phyloP scores from a whole-genome alignment of 768 basidiomycete species.

The Filobasidium floriforme region DNA sequence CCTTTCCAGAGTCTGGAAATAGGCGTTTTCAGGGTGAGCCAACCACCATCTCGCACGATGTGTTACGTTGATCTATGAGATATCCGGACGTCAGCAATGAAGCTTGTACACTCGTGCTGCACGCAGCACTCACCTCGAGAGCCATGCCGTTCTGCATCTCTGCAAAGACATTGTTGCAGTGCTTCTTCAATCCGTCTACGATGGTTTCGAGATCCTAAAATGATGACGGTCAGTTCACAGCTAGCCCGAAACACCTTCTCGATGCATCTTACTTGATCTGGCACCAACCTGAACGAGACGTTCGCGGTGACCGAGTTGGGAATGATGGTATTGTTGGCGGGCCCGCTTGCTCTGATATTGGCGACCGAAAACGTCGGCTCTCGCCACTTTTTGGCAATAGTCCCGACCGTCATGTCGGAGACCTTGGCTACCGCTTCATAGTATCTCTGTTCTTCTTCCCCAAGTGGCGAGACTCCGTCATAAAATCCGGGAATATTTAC shows the following conservation, averaged over 20 bases:
- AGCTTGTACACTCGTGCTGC: not conserved
- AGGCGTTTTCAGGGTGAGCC: conserved; percentile 71
- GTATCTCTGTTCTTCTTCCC: conserved; percentile 58
- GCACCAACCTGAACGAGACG: conserved; percentile 85
- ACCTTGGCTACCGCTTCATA: conserved; percentile 64
- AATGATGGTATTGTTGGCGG: conserved; percentile 64
- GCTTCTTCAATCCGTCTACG: conserved; percentile 55
- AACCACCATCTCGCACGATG: conserved; percentile 96
- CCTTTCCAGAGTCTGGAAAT: conserved; percentile 76
- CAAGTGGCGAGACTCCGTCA: conserved; percentile 64
- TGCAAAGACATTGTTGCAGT: conserved; percentile 58
- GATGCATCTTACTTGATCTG: conserved; percentile 58
- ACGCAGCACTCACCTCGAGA: conserved; percentile 54
- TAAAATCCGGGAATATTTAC: conserved; percentile 73
- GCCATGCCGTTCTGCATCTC: conserved; percentile 61
- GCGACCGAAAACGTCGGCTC: conserved; percentile 86
- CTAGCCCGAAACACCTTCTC: not conserved
- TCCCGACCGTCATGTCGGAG: conserved; percentile 60
- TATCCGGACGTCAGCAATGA: not conserved
- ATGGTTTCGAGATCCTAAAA: conserved; percentile 57
- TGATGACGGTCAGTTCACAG: not conserved
- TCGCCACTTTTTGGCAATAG: conserved; percentile 73
- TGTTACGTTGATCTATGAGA: conserved; percentile 60
- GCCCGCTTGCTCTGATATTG: conserved; percentile 72
- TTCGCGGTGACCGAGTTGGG: conserved; percentile 75